Conservation (phyloP, 208 protist species). For the Acanthamoeba royreba region DNA sequence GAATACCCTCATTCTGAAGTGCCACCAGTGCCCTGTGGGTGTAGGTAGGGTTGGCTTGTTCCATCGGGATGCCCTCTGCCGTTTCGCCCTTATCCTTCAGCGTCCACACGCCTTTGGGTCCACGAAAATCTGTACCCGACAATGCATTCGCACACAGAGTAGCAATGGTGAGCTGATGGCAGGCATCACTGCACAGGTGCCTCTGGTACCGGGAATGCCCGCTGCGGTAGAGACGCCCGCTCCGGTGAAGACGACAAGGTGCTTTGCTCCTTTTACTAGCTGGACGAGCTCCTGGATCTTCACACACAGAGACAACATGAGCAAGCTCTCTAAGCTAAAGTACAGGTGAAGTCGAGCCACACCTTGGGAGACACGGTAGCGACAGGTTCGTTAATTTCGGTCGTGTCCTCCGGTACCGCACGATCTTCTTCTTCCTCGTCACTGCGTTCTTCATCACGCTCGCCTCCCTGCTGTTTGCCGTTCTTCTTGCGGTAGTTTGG, state of each 20-base stretch:
- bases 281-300: background rate
- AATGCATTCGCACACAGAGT: background rate
- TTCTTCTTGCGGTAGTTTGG: background rate
- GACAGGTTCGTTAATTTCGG: background rate
- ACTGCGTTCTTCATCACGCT: background rate
- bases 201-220: background rate
- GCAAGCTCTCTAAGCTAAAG: too few species aligned
- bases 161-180: background rate
- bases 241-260: slow-evolving; percentile 54
- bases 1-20: background rate
- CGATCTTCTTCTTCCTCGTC: background rate
- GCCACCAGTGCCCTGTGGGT: slow-evolving; percentile 64
- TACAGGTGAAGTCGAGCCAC: background rate
- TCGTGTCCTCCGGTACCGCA: background rate
- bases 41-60: slow-evolving; percentile 46
- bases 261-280: background rate
- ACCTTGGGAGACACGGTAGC: background rate
- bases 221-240: slow-evolving; percentile 54
- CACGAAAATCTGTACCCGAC: slow-evolving; percentile 61
- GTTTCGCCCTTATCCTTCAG: slow-evolving; percentile 29
- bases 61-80: background rate
- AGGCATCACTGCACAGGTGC: too few species aligned
- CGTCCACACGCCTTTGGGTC: slow-evolving; percentile 63
- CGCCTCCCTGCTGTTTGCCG: background rate
- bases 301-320: too few species aligned